These are phyloP conservation scores for Magnusiomyces fungicola DNA, from an alignment of 1,139 yeast species.

Conservation along the genomic window DNA sequence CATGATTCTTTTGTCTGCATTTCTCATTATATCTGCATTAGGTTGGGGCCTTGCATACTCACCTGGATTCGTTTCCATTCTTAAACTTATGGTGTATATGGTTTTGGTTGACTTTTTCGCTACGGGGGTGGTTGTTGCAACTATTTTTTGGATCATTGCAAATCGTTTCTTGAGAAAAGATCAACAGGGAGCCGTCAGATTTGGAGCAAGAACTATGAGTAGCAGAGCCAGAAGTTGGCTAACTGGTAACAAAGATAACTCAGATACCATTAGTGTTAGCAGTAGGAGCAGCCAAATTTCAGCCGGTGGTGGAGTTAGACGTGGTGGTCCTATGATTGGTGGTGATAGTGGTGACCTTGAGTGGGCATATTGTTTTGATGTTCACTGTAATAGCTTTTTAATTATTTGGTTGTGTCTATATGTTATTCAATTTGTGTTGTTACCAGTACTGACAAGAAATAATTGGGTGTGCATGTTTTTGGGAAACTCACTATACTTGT, in stretches of 20 bases:
- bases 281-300: background rate
- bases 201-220: constrained; percentile 27
- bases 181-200: constrained; percentile 26
- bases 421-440: constrained; percentile 63
- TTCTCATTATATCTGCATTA: constrained; percentile 65
- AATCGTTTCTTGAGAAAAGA: constrained; percentile 47
- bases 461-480: constrained; percentile 59
- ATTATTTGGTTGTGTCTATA: constrained; percentile 74
- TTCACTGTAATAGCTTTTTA: constrained; percentile 83
- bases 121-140: constrained; percentile 62
- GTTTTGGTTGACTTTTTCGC: constrained; percentile 75
- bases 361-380: constrained; percentile 93
- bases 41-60: constrained; percentile 89
- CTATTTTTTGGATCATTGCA: constrained; percentile 65
- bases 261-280: background rate
- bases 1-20: constrained; percentile 57
- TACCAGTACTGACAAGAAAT: constrained; percentile 62
- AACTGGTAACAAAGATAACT: background rate
- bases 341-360: constrained; percentile 53
- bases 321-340: background rate
- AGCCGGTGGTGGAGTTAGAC: background rate
- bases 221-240: constrained; percentile 1
- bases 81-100: constrained; percentile 67
- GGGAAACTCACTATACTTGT: constrained; percentile 72
- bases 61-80: constrained; percentile 50